These are phyloP conservation scores for Puccinia hordei DNA, from an alignment of 1,284 basidiomycete genomes.

Conservation along the genomic window DNA sequence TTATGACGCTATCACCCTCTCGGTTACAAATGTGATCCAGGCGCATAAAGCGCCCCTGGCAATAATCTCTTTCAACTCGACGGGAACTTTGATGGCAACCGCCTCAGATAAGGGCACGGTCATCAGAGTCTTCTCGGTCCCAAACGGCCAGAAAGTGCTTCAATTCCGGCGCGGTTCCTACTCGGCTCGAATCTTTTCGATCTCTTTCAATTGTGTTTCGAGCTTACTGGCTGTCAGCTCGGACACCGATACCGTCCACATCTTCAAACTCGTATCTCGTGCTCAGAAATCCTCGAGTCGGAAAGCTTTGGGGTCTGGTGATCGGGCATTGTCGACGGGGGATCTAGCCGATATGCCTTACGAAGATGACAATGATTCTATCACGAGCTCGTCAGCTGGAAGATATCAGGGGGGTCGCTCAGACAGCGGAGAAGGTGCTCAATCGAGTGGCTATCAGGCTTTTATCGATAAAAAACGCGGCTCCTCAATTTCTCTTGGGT, in stretches of 20 bases:
- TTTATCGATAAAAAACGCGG: conserved; percentile 58
- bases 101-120: conserved; percentile 95
- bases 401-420: conserved; percentile 51
- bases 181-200: conserved; percentile 81
- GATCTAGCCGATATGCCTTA: conserved; percentile 46
- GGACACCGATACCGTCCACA: conserved; percentile 94
- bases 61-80: conserved; percentile 79
- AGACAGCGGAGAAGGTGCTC: conserved; percentile 50
- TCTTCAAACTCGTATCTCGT: conserved; percentile 72
- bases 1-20: conserved; percentile 87
- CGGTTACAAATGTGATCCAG: conserved; percentile 91
- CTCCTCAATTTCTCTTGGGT: conserved; percentile 50
- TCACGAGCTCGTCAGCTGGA: conserved; percentile 52
- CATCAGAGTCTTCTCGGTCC: conserved; percentile 89
- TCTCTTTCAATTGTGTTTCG: conserved; percentile 85
- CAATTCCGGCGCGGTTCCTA: conserved; percentile 90
- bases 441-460: conserved; percentile 59
- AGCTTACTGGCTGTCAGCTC: conserved; percentile 84
- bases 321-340: conserved; percentile 41
- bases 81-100: conserved; percentile 88
- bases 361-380: conserved; percentile 40
- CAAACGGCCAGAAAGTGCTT: conserved; percentile 86
- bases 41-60: conserved; percentile 95
- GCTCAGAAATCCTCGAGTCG: conserved; percentile 35
- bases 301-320: conserved; percentile 17